Percentiles rank a stretch among this genome's conserved stretches.
Evolutionary conservation across 1,284 basidiomycete genomes (phyloP).

Genomic region (Marasmius fiardii): DNA sequence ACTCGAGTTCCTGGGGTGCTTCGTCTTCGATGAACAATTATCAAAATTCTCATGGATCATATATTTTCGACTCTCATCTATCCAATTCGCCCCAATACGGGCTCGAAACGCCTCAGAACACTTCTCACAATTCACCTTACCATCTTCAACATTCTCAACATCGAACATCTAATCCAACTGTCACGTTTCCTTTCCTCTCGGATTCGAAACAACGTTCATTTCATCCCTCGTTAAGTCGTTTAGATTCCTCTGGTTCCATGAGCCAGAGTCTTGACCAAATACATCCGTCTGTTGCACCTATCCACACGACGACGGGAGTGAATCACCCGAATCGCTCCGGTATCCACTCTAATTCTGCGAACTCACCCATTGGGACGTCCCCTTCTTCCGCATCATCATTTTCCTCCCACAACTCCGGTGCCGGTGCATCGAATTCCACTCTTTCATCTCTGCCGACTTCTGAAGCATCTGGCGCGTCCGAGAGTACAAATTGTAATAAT

Average conservation of each 20-base stretch:
- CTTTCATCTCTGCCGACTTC: slow-evolving; percentile 14
- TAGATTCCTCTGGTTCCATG: slow-evolving; percentile 11
- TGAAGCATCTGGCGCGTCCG: slow-evolving; percentile 9
- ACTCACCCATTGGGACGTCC: slow-evolving; percentile 11
- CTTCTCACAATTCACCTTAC: slow-evolving; percentile 1
- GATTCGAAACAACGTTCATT: slow-evolving; percentile 15
- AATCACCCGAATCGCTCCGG: slow-evolving; percentile 6
- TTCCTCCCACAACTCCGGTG: slow-evolving; percentile 6
- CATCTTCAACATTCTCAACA: slow-evolving; percentile 19
- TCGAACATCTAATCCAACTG: background rate
- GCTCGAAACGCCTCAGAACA: slow-evolving; percentile 7
- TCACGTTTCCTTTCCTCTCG: slow-evolving; percentile 9
- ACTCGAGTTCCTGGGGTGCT: slow-evolving; percentile 30
- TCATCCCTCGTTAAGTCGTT: slow-evolving; percentile 7
- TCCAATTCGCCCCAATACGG: slow-evolving; percentile 7
- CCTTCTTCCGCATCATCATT: slow-evolving; percentile 12
- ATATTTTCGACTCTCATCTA: slow-evolving; percentile 13
- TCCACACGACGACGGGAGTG: slow-evolving; percentile 5
- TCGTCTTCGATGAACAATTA: slow-evolving; percentile 16
- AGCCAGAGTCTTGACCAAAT: slow-evolving; percentile 11
- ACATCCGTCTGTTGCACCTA: slow-evolving; percentile 9
- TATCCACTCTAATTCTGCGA: slow-evolving; percentile 3
- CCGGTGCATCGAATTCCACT: slow-evolving; percentile 1
- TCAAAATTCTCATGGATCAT: slow-evolving; percentile 21
- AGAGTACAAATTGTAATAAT: background rate